Base-by-base conservation (phyloP, 2,329 filamentous ascomycete species). In the Scorias spongiosa region DNA sequence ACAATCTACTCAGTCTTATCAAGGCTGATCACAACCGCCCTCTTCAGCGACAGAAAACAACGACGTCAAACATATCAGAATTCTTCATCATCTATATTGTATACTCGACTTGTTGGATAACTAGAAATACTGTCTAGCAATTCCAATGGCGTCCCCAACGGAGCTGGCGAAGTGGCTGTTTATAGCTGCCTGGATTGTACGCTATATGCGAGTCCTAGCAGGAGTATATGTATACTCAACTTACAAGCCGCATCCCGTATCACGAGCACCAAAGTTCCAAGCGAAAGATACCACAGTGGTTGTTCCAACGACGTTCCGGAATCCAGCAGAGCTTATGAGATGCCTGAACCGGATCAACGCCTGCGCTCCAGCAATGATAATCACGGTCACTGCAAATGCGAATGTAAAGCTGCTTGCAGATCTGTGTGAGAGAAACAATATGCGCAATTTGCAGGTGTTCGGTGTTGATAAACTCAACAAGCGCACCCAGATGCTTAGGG, bases 301-400 rank as follows among this genome's bases (percentile, higher is more conserved):
- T 26, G 49, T 62, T 14, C 59, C 60, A 1, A 63, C 60, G 1
- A 58, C 57, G 2, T 63, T 60, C 50, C 56, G 56, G 44, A 50
- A 47, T 6, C 52, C 54, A 2, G 38, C 37, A 1, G 58, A 61
- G 45, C 48, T 60, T 10, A 44, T 53, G 10, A 42, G 49, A 8
- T 61, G 58, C 36, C 48, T 63, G 9, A 36, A 45, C 8, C 41
- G 52, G 29, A 55, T 61, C 39, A 41, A 49, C 11, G 39, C 30
- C 6, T 54, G 51, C 46, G 42, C 43, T 6, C 59, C 59, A 2
- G 46, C 42, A 3, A 43, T 46, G 2, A 44, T 62, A 42, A 51
- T 57, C 43, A 42, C 62, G 12, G 56, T 62, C 38, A 57, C 57
- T 3, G 46, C 50, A 4, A 39, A 54, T 17, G 43, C 44, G 17